Evolutionary conservation across 768 basidiomycete species (phyloP).

Genomic region (Tylopilus sp.): DNA sequence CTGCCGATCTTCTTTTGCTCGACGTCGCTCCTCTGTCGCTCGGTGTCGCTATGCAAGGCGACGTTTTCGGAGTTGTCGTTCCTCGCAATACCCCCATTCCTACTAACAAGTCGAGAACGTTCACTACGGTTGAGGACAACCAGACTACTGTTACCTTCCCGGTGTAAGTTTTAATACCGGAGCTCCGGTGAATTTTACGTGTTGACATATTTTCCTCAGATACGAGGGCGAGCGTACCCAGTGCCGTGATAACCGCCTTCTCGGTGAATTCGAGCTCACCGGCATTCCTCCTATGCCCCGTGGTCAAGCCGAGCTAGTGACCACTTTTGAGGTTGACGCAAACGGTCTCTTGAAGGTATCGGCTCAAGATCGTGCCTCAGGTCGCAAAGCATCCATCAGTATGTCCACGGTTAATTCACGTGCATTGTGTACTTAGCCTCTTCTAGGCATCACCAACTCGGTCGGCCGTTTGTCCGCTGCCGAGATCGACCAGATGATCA

Average conservation of each 20-base stretch:
- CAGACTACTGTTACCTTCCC: conserved; percentile 99
- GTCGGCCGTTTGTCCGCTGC: conserved; percentile 96
- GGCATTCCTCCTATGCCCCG: conserved; percentile 99
- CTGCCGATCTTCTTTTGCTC: conserved; percentile 95
- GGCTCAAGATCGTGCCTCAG: conserved; percentile 96
- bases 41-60: conserved; percentile 99
- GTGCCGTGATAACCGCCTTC: conserved; percentile 98
- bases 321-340: conserved; percentile 99
- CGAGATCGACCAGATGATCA: conserved; percentile 99
- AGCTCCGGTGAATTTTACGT: not conserved
- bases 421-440: conserved; percentile 3
- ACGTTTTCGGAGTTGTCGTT: conserved; percentile 99
- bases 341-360: conserved; percentile 99
- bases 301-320: conserved; percentile 98
- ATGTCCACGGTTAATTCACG: conserved; percentile 30
- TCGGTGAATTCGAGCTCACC: conserved; percentile 98
- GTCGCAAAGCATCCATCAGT: conserved; percentile 98
- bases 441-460: conserved; percentile 91
- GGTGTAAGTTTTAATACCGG: conserved; percentile 52
- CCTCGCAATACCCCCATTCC: conserved; percentile 99
- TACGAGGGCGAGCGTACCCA: conserved; percentile 99
- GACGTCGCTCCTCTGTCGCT: conserved; percentile 98
- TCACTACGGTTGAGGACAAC: conserved; percentile 99
- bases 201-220: conserved; percentile 32
- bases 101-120: conserved; percentile 97